Evolutionary conservation across 129 eudicot genomes (phyloP).

Genomic region (Silybum marianum): DNA sequence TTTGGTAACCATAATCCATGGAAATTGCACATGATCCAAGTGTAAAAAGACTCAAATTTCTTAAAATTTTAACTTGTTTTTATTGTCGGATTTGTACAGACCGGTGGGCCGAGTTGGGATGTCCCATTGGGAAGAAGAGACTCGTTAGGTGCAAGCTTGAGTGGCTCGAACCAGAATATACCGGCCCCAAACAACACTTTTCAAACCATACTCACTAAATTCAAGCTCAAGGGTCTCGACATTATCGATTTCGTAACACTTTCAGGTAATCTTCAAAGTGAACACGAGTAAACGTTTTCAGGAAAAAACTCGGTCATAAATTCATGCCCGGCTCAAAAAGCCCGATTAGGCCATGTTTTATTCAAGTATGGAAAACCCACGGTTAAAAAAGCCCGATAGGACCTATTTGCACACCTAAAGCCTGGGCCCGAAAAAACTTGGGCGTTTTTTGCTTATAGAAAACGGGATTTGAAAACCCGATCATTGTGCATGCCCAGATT

Average conservation of each 20-base stretch:
- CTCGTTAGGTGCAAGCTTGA: constrained; percentile 72
- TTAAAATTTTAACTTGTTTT: not conserved
- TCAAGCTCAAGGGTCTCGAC: constrained; percentile 74
- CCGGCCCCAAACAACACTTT: constrained; percentile 98
- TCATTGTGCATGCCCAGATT: not conserved
- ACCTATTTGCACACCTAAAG: not conserved
- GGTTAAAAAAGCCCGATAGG: not conserved
- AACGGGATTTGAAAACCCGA: not conserved
- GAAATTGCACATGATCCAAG: not conserved
- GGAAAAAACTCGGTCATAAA: not conserved
- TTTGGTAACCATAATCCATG: constrained; percentile 44
- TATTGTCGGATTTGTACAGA: constrained; percentile 39
- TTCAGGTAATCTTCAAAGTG: constrained; percentile 50
- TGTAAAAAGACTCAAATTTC: not conserved
- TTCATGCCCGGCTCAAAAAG: not conserved
- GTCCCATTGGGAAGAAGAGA: constrained; percentile 97
- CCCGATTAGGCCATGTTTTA: not conserved
- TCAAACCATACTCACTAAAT: constrained; percentile 86
- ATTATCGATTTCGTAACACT: constrained; percentile 82
- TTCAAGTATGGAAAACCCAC: not conserved
- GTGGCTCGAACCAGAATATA: constrained; percentile 88
- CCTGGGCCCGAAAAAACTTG: not conserved
- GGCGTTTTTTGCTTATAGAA: not conserved
- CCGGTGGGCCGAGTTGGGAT: constrained; percentile 94
- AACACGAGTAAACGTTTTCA: not conserved